Evolutionary conservation across 2,329 filamentous ascomycete species (phyloP), one percentile per base, ranked within the genome.

Genomic region (Sphaerostilbella broomeana): DNA sequence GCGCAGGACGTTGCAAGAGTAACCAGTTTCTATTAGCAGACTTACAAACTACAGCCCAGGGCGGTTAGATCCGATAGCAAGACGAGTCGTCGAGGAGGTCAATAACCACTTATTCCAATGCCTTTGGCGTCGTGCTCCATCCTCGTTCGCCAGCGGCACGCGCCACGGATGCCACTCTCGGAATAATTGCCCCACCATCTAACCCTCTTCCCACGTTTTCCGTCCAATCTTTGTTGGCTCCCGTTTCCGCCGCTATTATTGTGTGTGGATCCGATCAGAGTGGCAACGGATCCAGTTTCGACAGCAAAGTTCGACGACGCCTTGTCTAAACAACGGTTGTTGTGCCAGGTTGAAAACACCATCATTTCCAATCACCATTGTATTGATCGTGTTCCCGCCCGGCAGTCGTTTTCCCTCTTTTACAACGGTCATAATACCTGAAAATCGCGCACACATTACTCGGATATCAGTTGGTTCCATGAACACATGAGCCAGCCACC

Each of bases 121-220:
- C n/a, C n/a, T n/a, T n/a, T n/a, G n/a, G n/a, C n/a, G 22, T 25
- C 8, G 12, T 25, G 22, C 22, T 25, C 12, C 22, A n/a, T 25
- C 22, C 22, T 8, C 12, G 22, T 25, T n/a, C 24, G 13, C 24
- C 28, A 35, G 29, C 30, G 29, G 26, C 21, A 24, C 21, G 22
- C 34, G 33, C 34, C 40, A 33, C 25, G 33, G 20, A 42, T 37
- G 34, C 34, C 40, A 21, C 34, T 35, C 39, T 34, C 27, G 27
- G 34, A 35, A 37, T 34, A 42, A 27, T 11, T 28, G 15, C 31
- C 36, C 24, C 11, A 20, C 29, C 33, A 24, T 28, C 36, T 35
- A 31, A 13, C 19, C 10, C 32, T n/a, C 29, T 22, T 31, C 25
- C 38, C 32, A 42, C 22, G 24, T 38, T 31, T 15, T 38, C 15